Evolutionary conservation across 352 stramenopile genomes (phyloP).

Genomic region (Phytophthora chlamydospora): DNA sequence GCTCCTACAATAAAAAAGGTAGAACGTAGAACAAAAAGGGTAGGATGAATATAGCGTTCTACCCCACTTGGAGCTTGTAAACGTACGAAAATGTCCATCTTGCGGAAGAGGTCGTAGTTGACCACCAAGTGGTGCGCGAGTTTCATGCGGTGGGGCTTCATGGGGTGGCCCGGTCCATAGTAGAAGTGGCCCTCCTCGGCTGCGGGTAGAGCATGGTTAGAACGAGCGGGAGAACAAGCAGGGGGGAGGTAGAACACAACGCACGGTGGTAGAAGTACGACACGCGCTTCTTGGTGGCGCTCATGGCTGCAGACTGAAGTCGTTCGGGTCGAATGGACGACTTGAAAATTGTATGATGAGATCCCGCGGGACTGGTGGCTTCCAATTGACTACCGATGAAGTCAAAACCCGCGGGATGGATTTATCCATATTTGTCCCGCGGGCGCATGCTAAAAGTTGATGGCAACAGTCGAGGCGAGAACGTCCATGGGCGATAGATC

Average conservation of each 20-base stretch:
- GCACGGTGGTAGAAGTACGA: constrained; percentile 90
- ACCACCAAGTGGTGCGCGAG: constrained; percentile 98
- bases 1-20: constrained; percentile 48
- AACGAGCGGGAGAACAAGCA: neutral
- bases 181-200: constrained; percentile 97
- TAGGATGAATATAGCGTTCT: neutral
- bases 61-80: constrained; percentile 6
- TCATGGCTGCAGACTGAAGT: constrained; percentile 39
- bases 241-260: constrained; percentile 11
- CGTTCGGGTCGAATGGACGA: neutral
- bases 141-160: constrained; percentile 98
- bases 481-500: too few relatives aligned
- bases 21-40: constrained; percentile 5
- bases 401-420: too few relatives aligned
- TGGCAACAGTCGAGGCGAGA: too few relatives aligned
- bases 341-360: constrained; percentile 1
- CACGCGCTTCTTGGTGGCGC: constrained; percentile 75
- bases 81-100: constrained; percentile 98
- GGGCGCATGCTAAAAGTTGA: too few relatives aligned
- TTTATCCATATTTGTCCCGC: too few relatives aligned
- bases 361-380: too few relatives aligned
- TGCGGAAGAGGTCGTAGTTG: constrained; percentile 98
- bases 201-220: constrained; percentile 33
- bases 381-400: too few relatives aligned
- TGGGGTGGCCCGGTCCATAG: constrained; percentile 96